Conservation (phyloP, 441 rosid species). For the Gossypium lobatum region DNA sequence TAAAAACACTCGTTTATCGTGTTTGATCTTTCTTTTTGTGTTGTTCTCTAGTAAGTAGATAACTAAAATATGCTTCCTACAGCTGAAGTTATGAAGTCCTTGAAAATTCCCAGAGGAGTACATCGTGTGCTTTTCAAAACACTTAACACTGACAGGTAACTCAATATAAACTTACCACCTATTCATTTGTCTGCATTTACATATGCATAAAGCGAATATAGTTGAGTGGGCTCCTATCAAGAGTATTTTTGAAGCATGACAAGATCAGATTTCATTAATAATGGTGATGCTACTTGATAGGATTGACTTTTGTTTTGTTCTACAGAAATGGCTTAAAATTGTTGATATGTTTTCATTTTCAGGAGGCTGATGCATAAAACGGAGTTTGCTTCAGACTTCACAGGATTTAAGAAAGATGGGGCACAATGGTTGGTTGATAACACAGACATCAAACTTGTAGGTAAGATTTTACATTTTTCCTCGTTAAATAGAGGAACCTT, state of each 20-base stretch:
- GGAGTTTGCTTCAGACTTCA: not conserved
- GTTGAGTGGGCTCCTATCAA: not conserved
- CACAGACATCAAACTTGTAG: not conserved
- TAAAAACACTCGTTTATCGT: not conserved
- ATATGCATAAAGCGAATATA: not conserved
- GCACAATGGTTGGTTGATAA: not conserved
- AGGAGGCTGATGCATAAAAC: not conserved
- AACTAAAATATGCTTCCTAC: conserved; percentile 9
- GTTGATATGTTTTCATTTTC: not conserved
- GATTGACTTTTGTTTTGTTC: not conserved
- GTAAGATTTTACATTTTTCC: not conserved
- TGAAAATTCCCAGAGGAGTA: conserved; percentile 47
- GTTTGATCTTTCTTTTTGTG: not conserved
- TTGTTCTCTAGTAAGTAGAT: not conserved
- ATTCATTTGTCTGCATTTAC: not conserved
- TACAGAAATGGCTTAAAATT: not conserved
- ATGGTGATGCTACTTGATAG: too few relatives aligned
- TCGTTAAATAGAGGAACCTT: not conserved
- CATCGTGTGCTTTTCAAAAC: conserved; percentile 56
- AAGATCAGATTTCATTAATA: not conserved
- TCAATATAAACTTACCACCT: not conserved
- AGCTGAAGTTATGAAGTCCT: conserved; percentile 54
- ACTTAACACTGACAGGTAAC: conserved; percentile 50
- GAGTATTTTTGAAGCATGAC: not conserved
- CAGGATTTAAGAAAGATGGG: conserved; percentile 11